Conservation (phyloP, 352 stramenopile species). For the Pythium chondricola region DNA sequence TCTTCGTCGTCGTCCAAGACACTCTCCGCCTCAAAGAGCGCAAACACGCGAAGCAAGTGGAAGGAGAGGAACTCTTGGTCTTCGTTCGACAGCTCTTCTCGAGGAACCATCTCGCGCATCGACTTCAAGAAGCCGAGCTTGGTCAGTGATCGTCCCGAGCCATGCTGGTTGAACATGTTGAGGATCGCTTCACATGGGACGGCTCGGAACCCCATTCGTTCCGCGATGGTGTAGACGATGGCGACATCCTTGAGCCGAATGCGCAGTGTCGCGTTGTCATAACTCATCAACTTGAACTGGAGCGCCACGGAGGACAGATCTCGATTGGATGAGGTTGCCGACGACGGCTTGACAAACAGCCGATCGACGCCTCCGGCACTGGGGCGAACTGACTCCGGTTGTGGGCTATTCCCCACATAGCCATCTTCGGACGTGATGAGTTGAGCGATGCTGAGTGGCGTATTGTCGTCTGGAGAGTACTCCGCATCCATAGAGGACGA, state of each 20-base stretch:
- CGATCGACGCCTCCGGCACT: constrained; percentile 50
- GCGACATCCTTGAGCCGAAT: constrained; percentile 84
- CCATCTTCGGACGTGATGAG: constrained; percentile 31
- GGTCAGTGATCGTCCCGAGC: constrained; percentile 56
- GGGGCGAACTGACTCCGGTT: constrained; percentile 31
- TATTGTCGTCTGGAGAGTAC: constrained; percentile 30
- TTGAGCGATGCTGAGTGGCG: constrained; percentile 30
- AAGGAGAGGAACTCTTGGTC: constrained; percentile 87
- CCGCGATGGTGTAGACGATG: constrained; percentile 83
- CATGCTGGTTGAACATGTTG: constrained; percentile 64
- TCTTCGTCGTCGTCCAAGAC: constrained; percentile 32
- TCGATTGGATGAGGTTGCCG: constrained; percentile 33
- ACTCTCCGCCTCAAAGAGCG: constrained; percentile 76
- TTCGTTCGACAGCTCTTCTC: constrained; percentile 68
- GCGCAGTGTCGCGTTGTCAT: constrained; percentile 69
- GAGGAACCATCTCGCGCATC: constrained; percentile 71
- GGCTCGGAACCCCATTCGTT: constrained; percentile 75
- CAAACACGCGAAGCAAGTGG: constrained; percentile 77
- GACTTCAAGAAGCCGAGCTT: constrained; percentile 71
- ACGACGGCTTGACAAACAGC: constrained; percentile 48
- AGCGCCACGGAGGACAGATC: constrained; percentile 70
- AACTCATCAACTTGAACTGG: constrained; percentile 85
- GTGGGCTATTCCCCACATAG: constrained; percentile 24
- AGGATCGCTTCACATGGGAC: constrained; percentile 60
- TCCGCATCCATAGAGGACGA: constrained; percentile 37